Evolutionary conservation across 352 stramenopile species (phyloP), one percentile per base, ranked within the genome.

Genomic region (Globisporangium parvum): DNA sequence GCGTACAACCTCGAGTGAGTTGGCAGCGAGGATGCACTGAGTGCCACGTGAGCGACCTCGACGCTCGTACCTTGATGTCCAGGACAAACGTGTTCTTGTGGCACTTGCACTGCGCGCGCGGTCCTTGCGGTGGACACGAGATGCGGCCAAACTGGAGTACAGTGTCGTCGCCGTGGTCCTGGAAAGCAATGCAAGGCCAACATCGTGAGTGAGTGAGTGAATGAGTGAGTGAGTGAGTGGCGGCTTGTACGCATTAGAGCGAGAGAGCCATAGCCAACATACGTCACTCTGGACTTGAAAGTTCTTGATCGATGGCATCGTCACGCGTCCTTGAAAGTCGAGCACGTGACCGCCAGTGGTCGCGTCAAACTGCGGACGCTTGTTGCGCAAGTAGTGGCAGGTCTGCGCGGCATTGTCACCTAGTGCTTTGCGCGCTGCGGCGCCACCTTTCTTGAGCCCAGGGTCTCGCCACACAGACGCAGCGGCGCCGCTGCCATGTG

Each of bases 321-420:
- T 84, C 2, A 88, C 65, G n/a, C 78, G 78, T 6, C 75, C 78
- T 11, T 73, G 62, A 39, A 87, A 88, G 51, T 88, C 76, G 23
- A 88, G 65, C 28, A 88, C 75, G 55, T 88, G 74, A 24, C 73
- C 73, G 14, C 75, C 73, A 0, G 67, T 66, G 15, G 68, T 73
- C 18, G 64, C 62, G 57, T 86, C 78, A 49, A 71, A 88, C 31
- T 82, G 64, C 6, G 74, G 72, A 2, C 73, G 75, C 47, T 98
- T 96, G 79, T 99, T 99, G 55, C 81, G 90, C 57, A 98, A 65
- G 42, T 86, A 70, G 40, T 94, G 39, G 20, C 78, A 55, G 46
- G 55, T 54, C 12, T 68, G 56, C 28, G 66, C 67, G 28, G 93
- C 63, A 6, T 73, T 53, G 18, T 79, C 71, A 55, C 89, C 83